phyloP scores from a whole-genome alignment of 179 eudicot species.

The Nepenthes alata region DNA sequence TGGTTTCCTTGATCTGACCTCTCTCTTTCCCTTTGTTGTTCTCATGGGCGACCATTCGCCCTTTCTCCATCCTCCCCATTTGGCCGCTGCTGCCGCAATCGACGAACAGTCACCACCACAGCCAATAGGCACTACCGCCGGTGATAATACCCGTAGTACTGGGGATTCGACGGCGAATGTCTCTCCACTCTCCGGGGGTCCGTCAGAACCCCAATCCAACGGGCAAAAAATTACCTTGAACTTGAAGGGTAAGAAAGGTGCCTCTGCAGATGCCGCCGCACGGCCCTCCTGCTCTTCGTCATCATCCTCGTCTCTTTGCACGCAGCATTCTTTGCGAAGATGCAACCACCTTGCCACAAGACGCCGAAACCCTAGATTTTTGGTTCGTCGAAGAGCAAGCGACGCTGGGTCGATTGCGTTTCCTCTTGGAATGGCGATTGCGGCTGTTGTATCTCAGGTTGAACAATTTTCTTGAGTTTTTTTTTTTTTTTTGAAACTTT shows the following conservation, averaged over 20 bases:
- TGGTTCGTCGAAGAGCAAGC: conserved; percentile 9
- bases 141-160: not conserved
- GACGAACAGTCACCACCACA: too few relatives aligned
- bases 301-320: conserved; percentile 7
- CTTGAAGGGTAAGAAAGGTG: conserved; percentile 13
- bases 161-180: not conserved
- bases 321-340: conserved; percentile 14
- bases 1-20: too few relatives aligned
- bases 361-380: conserved; percentile 33
- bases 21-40: not conserved
- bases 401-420: conserved; percentile 67
- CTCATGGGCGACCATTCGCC: not conserved
- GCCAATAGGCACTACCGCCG: not conserved
- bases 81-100: too few relatives aligned
- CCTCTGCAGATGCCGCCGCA: conserved; percentile 1
- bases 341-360: conserved; percentile 22
- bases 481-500: not conserved
- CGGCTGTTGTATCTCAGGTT: conserved; percentile 79
- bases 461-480: not conserved
- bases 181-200: conserved; percentile 7
- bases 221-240: conserved; percentile 6
- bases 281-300: conserved; percentile 10
- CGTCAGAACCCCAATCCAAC: conserved; percentile 5
- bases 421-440: conserved; percentile 86
- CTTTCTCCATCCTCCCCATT: too few relatives aligned